A percentile compares a stretch with the other conserved stretches of the same genome.
phyloP scores from a whole-genome alignment of 495 filamentous ascomycete genomes.

The Talaromyces liani region DNA sequence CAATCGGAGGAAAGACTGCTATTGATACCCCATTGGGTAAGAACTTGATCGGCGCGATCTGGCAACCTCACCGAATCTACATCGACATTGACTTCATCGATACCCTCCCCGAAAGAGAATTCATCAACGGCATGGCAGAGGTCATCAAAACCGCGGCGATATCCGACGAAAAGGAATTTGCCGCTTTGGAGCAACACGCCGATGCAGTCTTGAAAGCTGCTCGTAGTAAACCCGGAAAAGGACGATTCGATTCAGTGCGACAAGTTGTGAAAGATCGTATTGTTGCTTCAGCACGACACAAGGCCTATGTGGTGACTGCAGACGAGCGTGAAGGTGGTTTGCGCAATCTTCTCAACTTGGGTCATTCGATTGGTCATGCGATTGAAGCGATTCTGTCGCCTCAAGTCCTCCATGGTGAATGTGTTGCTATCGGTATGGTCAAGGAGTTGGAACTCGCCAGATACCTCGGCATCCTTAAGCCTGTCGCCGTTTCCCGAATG shows the following conservation, averaged over 20 bases:
- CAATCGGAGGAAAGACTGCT: conserved; percentile 96
- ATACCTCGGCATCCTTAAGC: conserved; percentile 79
- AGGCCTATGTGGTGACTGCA: conserved; percentile 85
- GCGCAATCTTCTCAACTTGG: conserved; percentile 93
- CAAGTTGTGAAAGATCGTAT: conserved; percentile 79
- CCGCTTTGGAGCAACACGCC: conserved; percentile 74
- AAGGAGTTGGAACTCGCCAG: conserved; percentile 92
- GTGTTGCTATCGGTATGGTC: conserved; percentile 95
- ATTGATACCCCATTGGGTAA: conserved; percentile 97
- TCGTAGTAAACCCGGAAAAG: conserved; percentile 43
- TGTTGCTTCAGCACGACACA: conserved; percentile 79
- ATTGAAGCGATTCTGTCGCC: conserved; percentile 93
- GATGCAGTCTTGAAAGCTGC: conserved; percentile 65
- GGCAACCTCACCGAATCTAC: conserved; percentile 89
- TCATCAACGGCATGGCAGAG: conserved; percentile 98
- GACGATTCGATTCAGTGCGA: conserved; percentile 60
- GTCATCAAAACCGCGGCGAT: conserved; percentile 98
- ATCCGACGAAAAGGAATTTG: conserved; percentile 84
- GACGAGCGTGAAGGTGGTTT: conserved; percentile 94
- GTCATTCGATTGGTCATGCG: conserved; percentile 96
- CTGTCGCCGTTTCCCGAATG: conserved; percentile 80
- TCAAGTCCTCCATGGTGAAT: conserved; percentile 91
- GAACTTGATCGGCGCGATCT: conserved; percentile 93
- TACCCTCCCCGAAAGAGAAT: conserved; percentile 83
- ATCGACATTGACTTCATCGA: conserved; percentile 92